Conservation (phyloP, 257 asterid genomes). For the Jacaranda copaia region DNA sequence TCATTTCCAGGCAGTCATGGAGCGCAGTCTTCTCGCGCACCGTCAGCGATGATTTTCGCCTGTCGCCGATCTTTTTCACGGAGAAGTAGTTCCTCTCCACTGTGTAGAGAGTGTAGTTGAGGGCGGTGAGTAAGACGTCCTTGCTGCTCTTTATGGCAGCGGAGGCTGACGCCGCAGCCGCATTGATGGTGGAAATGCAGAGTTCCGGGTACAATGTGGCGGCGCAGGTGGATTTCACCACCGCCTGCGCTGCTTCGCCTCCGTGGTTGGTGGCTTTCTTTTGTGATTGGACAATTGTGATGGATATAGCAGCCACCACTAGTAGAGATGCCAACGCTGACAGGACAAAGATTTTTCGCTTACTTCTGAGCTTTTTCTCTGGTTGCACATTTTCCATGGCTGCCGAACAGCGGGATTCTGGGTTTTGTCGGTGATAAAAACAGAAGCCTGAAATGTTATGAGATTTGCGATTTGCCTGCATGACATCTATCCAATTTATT, state of each 20-base stretch:
- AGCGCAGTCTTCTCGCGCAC: conserved; percentile 59
- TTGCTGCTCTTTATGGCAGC: conserved; percentile 43
- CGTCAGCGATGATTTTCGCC: conserved; percentile 38
- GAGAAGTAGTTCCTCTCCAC: conserved; percentile 60
- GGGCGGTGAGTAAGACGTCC: conserved; percentile 60
- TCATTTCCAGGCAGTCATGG: conserved; percentile 67
- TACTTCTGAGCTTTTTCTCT: neutral
- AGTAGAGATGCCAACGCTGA: conserved; percentile 32
- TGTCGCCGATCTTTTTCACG: conserved; percentile 47
- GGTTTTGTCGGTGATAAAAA: no score
- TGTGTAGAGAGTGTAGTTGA: conserved; percentile 62
- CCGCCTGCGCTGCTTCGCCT: conserved; percentile 6
- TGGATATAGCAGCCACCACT: conserved; percentile 11
- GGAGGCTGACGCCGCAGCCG: conserved; percentile 25
- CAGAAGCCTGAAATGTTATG: no score
- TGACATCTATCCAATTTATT: no score
- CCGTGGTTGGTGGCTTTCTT: neutral
- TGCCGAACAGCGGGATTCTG: neutral
- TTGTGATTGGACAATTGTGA: conserved; percentile 8
- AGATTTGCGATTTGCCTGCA: no score
- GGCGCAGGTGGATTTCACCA: conserved; percentile 71
- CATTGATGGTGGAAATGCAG: conserved; percentile 60
- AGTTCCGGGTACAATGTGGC: conserved; percentile 68
- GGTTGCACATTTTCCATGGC: conserved; percentile 24
- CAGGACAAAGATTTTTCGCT: conserved; percentile 30